Conservation (phyloP, 1,139 yeast genomes). For the Pichia sp. region DNA sequence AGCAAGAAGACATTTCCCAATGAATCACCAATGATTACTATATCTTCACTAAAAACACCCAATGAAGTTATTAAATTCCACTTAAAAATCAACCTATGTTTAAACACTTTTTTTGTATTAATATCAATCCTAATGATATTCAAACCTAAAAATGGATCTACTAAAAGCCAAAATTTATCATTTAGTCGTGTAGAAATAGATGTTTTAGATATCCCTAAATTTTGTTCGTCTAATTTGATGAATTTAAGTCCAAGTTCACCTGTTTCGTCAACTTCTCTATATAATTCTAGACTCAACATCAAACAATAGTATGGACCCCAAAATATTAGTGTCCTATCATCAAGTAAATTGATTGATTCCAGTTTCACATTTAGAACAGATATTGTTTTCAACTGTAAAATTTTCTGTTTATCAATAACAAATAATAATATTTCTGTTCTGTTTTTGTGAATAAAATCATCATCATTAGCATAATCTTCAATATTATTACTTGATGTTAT, state of each 20-base stretch:
- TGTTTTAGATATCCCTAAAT: not conserved
- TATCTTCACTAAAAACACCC: slow-evolving; percentile 8
- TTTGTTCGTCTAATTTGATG: not conserved
- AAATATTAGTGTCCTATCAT: not conserved
- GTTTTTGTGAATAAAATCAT: slow-evolving; percentile 1
- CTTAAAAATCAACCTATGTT: not conserved
- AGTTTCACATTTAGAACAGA: slow-evolving; percentile 2
- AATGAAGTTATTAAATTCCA: slow-evolving; percentile 9
- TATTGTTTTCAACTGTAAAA: slow-evolving; percentile 4
- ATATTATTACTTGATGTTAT: slow-evolving; percentile 2
- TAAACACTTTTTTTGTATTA: not conserved
- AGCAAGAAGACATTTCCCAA: slow-evolving; percentile 9
- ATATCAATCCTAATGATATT: not conserved
- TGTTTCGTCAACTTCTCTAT: not conserved
- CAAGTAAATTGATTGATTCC: not conserved
- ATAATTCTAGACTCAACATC: slow-evolving; percentile 1
- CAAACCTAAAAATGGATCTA: slow-evolving; percentile 10
- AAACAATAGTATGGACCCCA: not conserved
- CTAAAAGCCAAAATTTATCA: not conserved
- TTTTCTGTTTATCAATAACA: not conserved
- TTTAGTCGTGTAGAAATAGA: not conserved
- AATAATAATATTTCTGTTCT: slow-evolving; percentile 8
- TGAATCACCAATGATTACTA: slow-evolving; percentile 6
- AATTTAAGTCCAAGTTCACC: slow-evolving; percentile 2
- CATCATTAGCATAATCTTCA: slow-evolving; percentile 5